phyloP scores from a whole-genome alignment of 805 yeast genomes.

The Aciculoconidium aculeatum region DNA sequence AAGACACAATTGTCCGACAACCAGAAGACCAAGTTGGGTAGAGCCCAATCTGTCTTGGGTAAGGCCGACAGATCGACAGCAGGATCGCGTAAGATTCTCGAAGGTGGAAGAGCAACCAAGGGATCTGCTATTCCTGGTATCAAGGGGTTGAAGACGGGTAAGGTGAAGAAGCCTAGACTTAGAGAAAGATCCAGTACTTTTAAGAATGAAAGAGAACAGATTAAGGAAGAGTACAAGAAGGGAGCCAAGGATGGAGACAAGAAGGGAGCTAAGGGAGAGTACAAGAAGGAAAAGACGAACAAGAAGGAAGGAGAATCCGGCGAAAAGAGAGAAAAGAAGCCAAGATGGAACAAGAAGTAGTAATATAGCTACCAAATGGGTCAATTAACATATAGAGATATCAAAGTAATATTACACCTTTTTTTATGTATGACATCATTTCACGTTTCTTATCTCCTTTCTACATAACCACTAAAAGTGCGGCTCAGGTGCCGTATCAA shows the following conservation, averaged over 20 bases:
- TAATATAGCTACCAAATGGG: not conserved
- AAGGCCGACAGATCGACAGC: constrained; percentile 72
- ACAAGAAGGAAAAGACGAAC: constrained; percentile 3
- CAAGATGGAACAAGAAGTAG: not conserved
- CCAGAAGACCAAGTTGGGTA: constrained; percentile 72
- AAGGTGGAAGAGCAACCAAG: constrained; percentile 75
- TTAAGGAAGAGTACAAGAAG: constrained; percentile 13
- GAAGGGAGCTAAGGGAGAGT: constrained; percentile 24
- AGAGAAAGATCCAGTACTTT: constrained; percentile 50
- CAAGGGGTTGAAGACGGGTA: constrained; percentile 44
- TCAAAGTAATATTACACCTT: too few species aligned
- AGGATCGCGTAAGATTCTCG: constrained; percentile 59
- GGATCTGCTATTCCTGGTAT: constrained; percentile 58
- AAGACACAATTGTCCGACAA: constrained; percentile 45
- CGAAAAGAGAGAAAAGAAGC: not conserved
- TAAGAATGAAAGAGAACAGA: constrained; percentile 32
- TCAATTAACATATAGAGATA: too few species aligned
- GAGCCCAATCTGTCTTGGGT: constrained; percentile 71
- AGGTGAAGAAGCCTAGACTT: constrained; percentile 52
- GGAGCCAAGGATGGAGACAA: constrained; percentile 25
- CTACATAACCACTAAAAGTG: too few species aligned
- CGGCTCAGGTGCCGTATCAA: constrained; percentile 1
- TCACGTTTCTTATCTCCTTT: too few species aligned
- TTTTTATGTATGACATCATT: too few species aligned
- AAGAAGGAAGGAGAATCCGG: not conserved